A percentile compares a stretch with the other conserved stretches of the same genome.
These are phyloP conservation scores for Pseudogymnoascus verrucosus DNA, from an alignment of 2,329 filamentous ascomycete species.

Conservation along the genomic window DNA sequence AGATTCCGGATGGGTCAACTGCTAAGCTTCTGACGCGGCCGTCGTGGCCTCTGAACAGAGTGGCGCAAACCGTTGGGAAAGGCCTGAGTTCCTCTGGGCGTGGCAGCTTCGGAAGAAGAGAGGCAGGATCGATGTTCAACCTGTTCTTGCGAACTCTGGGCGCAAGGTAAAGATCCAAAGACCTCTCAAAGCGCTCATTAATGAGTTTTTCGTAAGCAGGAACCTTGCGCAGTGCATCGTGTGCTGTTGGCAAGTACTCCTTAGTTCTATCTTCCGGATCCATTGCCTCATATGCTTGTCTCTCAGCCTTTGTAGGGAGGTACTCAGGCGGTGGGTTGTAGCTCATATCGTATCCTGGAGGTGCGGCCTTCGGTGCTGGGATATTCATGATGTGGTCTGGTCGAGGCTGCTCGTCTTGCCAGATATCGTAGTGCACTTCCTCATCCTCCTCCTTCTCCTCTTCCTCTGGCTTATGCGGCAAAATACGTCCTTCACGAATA, in stretches of 20 bases:
- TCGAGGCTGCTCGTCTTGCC: conserved; percentile 82
- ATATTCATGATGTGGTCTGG: conserved; percentile 89
- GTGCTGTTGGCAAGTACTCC: conserved; percentile 77
- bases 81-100: conserved; percentile 88
- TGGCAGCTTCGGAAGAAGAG: conserved; percentile 84
- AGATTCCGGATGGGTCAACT: conserved; percentile 78
- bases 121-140: conserved; percentile 93
- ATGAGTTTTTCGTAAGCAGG: conserved; percentile 85
- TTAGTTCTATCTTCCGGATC: conserved; percentile 88
- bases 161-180: conserved; percentile 89
- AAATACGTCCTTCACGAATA: conserved; percentile 86
- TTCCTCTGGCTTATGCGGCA: conserved; percentile 75
- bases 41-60: conserved; percentile 79
- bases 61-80: conserved; percentile 85
- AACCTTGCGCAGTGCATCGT: conserved; percentile 78
- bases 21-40: conserved; percentile 78
- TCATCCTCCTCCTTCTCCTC: conserved; percentile 65
- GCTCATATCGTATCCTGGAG: conserved; percentile 89
- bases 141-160: conserved; percentile 87
- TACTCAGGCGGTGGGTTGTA: conserved; percentile 97
- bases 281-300: conserved; percentile 71
- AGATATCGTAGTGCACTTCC: conserved; percentile 71
- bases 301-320: conserved; percentile 77
- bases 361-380: conserved; percentile 84
- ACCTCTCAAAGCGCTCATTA: conserved; percentile 94